Percentiles rank a stretch among this genome's conserved stretches.
phyloP scores from a whole-genome alignment of 2,329 filamentous ascomycete species.

The Neofusicoccum laricinum region DNA sequence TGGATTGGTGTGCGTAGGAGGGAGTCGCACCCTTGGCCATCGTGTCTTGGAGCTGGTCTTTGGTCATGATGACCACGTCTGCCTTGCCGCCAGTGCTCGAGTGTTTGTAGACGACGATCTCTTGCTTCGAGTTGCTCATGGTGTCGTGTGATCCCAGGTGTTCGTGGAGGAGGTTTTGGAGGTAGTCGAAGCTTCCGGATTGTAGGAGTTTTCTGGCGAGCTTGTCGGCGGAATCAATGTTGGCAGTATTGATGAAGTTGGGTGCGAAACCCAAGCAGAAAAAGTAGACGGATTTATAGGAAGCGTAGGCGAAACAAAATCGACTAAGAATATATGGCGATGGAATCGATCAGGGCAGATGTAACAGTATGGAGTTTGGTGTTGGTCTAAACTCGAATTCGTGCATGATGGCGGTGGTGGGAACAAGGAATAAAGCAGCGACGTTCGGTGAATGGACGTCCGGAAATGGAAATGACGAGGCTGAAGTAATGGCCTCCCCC shows the following conservation, averaged over 20 bases:
- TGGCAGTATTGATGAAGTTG: background rate
- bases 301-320: background rate
- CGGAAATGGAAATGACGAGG: background rate
- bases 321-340: background rate
- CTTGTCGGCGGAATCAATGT: background rate
- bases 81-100: background rate
- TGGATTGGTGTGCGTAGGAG: background rate
- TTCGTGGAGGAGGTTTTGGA: background rate
- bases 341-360: background rate
- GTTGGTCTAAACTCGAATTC: background rate
- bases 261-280: background rate
- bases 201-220: background rate
- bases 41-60: background rate
- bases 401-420: background rate
- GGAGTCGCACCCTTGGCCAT: background rate
- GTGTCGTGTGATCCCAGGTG: background rate
- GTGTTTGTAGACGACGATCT: constrained; percentile 3
- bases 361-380: background rate
- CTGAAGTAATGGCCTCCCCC: background rate
- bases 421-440: background rate
- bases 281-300: background rate
- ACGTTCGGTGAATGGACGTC: background rate
- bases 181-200: background rate
- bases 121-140: background rate
- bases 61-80: constrained; percentile 2